Conservation (phyloP, 139 green algal species). For the Ettlia oleoabundans region DNA sequence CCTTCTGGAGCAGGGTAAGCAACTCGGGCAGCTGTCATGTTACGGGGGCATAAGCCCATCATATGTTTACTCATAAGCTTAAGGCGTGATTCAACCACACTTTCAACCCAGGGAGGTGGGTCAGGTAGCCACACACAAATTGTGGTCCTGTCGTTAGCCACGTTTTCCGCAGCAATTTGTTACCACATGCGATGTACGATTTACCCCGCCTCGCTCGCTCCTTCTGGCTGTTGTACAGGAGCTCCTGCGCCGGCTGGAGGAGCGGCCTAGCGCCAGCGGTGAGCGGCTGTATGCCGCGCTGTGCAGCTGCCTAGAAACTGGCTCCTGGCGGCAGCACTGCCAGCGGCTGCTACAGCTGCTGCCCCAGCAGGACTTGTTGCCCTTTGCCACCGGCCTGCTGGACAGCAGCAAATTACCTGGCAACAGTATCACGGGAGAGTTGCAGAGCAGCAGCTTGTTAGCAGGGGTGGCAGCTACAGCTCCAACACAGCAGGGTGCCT, state of each 20-base stretch:
- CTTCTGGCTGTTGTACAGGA: slow-evolving; percentile 10
- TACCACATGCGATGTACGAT: no score
- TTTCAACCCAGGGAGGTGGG: no score
- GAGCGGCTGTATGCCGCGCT: slow-evolving; percentile 9
- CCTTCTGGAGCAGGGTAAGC: slow-evolving; percentile 45
- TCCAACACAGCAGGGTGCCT: background rate
- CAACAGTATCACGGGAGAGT: background rate
- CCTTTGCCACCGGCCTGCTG: background rate
- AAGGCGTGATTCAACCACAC: no score
- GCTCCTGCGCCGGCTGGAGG: slow-evolving; percentile 7
- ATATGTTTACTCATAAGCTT: no score
- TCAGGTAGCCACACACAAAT: no score
- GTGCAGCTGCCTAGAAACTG: slow-evolving; percentile 9
- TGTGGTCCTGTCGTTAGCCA: no score
- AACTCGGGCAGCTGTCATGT: no score
- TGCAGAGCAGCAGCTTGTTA: no score
- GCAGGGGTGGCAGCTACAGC: no score
- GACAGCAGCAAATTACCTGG: background rate
- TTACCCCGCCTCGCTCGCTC: no score
- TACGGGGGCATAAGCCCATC: no score
- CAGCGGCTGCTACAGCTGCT: slow-evolving; percentile 44
- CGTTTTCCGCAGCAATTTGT: no score
- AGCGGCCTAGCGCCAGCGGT: background rate
- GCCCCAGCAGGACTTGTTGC: slow-evolving; percentile 35
- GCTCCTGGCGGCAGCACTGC: slow-evolving; percentile 15